Base-by-base conservation (phyloP, 2,329 filamentous ascomycete genomes). In the Ambrosiella beaveri region DNA sequence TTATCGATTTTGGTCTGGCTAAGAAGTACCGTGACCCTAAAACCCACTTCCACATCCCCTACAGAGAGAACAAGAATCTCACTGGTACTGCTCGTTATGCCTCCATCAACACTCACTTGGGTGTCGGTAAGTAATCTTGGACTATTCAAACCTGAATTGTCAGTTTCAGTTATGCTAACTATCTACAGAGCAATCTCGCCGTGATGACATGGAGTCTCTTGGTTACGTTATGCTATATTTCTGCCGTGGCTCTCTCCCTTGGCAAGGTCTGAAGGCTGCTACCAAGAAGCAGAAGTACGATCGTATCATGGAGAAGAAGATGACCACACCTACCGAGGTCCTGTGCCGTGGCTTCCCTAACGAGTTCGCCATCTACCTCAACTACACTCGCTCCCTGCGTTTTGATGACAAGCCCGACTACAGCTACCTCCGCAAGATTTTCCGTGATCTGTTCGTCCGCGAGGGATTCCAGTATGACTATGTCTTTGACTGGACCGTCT, bases 301-400 rank as follows among this genome's bases (percentile, higher is more conserved):
- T 75, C 84, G 91, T 64, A 98, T 98, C 75, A 97, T 97, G 91
- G 93, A 98, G 80, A 98, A 98, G 85, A 98, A 98, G 88, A 97
- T 97, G 93, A 98, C 93, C 12, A 98, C 93, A 2, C 90, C 93
- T 7, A 97, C 91, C 65, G 91, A 98, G 74, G 90, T 96, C 54
- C 87, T 98, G 54, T 98, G 93, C 84, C 89, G 91, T 71, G 93
- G 93, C 65, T 97, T 98, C 78, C 93, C 93, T 66, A 96, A 97
- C 73, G 93, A 98, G 75, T 98, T 98, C 67, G 90, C 91, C 76
- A 97, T 97, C 73, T 98, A 98, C 73, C 81, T 98, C 63, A 97
- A 97, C 84, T 97, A 98, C 79, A 97, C 91, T 57, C 88, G 93
- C 62, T 96, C 90, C 59, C 88, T 98, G 64, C 90, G 93, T 66